Conservation (phyloP, 177 flowering plant genomes). For the Vitis hybrid region DNA sequence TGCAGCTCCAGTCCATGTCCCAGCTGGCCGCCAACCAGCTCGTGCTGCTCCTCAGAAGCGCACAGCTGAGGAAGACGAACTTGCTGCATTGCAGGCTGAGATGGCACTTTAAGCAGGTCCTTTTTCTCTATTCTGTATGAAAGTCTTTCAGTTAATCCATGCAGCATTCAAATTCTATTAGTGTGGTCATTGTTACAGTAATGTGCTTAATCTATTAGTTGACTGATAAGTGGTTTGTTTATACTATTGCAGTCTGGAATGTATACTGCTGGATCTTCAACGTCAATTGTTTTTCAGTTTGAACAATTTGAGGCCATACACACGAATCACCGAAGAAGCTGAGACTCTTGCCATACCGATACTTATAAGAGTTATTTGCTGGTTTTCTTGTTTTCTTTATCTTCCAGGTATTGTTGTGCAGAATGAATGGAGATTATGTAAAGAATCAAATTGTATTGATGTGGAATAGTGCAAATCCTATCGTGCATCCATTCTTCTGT, state of each 20-base stretch:
- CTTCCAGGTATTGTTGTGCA: slow-evolving; percentile 5
- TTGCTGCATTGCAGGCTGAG: slow-evolving; percentile 81
- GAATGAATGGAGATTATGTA: slow-evolving; percentile 3
- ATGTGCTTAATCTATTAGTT: too few species aligned
- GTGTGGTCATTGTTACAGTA: too few species aligned
- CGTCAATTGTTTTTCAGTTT: too few species aligned
- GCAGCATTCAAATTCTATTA: too few species aligned
- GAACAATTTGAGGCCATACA: too few species aligned
- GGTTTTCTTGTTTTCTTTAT: neutral
- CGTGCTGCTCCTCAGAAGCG: slow-evolving; percentile 56
- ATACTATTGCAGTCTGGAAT: too few species aligned
- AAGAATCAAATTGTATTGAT: slow-evolving; percentile 10
- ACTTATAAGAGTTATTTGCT: neutral
- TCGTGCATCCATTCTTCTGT: slow-evolving; percentile 1
- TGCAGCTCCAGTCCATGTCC: slow-evolving; percentile 53
- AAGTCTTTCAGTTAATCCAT: neutral
- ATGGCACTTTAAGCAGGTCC: slow-evolving; percentile 71
- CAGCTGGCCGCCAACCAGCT: slow-evolving; percentile 53
- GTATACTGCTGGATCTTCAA: too few species aligned
- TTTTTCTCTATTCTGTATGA: neutral
- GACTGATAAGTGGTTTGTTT: too few species aligned
- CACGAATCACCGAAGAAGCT: too few species aligned
- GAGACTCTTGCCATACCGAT: too few species aligned
- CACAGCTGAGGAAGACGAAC: slow-evolving; percentile 76
- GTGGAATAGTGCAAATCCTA: neutral